Percentiles rank a stretch among this genome's conserved stretches.
Evolutionary conservation across 768 basidiomycete genomes (phyloP).

Genomic region (Candolleomyces eurysporus): DNA sequence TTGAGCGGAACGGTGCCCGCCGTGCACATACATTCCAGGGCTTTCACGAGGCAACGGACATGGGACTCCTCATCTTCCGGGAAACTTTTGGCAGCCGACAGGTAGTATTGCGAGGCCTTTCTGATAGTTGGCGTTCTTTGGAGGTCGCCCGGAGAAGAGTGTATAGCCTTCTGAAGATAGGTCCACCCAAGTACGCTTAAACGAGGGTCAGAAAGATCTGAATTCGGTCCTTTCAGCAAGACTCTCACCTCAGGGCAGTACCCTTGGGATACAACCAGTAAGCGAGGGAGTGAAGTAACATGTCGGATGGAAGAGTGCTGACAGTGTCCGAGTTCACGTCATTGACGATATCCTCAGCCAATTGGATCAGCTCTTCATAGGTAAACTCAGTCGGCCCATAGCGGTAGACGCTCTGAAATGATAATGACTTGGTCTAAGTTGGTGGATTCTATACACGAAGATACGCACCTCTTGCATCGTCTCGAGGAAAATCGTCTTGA

Average conservation of each 20-base stretch:
- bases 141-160: not conserved
- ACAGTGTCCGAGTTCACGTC: conserved; percentile 29
- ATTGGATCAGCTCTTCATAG: conserved; percentile 27
- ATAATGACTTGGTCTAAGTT: not conserved
- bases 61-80: conserved; percentile 39
- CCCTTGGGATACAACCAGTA: conserved; percentile 38
- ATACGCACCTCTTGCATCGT: not conserved
- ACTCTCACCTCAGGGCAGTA: conserved; percentile 34
- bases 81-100: conserved; percentile 16
- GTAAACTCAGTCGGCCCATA: conserved; percentile 12
- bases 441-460: not conserved
- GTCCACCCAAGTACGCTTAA: conserved; percentile 28
- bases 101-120: not conserved
- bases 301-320: not conserved
- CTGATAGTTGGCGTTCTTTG: not conserved
- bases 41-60: conserved; percentile 26
- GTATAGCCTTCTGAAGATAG: conserved; percentile 22
- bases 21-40: conserved; percentile 31
- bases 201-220: not conserved
- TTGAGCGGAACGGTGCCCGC: conserved; percentile 18
- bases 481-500: conserved; percentile 21
- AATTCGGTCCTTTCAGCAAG: not conserved
- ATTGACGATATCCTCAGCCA: conserved; percentile 29
- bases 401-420: not conserved
- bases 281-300: conserved; percentile 26